Evolutionary conservation across 306 rosid species (phyloP).

Genomic region (Chamaecrista fasciculata): DNA sequence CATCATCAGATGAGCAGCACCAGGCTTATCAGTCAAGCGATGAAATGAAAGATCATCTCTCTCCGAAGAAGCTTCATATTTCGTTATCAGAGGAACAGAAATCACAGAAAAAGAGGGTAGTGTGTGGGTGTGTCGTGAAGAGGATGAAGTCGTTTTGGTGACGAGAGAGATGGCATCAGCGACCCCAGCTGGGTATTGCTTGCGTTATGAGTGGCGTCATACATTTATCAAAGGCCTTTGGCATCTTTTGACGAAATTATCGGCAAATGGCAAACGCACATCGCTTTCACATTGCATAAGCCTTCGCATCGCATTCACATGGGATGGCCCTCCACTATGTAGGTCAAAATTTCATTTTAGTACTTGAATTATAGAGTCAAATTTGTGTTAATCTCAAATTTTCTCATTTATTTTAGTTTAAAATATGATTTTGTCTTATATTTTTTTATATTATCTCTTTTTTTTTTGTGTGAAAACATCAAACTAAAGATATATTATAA

Average conservation of each 20-base stretch:
- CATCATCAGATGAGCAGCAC: no score
- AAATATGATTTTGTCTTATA: no score
- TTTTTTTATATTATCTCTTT: no score
- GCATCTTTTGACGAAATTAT: background rate
- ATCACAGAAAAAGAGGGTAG: conserved; percentile 11
- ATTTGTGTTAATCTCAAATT: no score
- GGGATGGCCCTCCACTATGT: conserved; percentile 17
- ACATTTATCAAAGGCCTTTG: no score
- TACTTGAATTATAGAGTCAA: no score
- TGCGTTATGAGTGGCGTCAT: conserved; percentile 48
- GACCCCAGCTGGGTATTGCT: conserved; percentile 46
- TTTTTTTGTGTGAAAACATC: no score
- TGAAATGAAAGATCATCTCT: background rate
- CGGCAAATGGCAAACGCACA: background rate
- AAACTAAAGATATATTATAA: no score
- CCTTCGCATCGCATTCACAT: background rate
- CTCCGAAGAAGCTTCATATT: conserved; percentile 61
- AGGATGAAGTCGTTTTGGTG: conserved; percentile 68
- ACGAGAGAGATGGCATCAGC: conserved; percentile 59
- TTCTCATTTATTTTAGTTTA: no score
- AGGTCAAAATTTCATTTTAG: no score
- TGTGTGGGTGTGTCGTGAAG: conserved; percentile 15
- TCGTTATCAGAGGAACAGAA: conserved; percentile 37
- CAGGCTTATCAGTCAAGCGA: background rate
- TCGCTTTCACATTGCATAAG: background rate